Evolutionary conservation across 1,284 basidiomycete genomes (phyloP).

Genomic region (Pterula multifida): DNA sequence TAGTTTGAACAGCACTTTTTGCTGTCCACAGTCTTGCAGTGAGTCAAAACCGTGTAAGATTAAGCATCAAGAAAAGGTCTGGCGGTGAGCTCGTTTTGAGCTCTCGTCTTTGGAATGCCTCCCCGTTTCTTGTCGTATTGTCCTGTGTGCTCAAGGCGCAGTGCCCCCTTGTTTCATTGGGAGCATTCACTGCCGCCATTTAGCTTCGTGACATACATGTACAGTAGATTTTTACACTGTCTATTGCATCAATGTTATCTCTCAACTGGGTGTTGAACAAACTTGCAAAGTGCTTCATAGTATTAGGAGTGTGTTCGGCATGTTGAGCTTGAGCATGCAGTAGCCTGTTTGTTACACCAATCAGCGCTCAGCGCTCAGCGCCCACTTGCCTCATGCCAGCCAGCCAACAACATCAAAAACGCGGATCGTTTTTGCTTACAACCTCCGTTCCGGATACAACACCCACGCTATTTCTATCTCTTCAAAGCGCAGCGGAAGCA

Average conservation of each 20-base stretch:
- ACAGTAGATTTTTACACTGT: neutral
- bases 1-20: neutral
- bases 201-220: neutral
- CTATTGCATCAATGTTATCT: neutral
- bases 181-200: neutral
- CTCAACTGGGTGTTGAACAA: neutral
- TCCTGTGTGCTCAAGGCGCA: neutral
- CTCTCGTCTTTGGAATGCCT: neutral
- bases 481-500: neutral
- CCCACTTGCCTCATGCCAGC: neutral
- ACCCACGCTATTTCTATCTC: neutral
- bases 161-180: neutral
- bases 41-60: slow-evolving; percentile 1
- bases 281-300: neutral
- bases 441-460: neutral
- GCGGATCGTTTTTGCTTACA: slow-evolving; percentile 1
- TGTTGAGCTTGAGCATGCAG: neutral
- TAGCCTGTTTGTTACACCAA: neutral
- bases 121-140: neutral
- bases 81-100: neutral
- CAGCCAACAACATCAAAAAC: neutral
- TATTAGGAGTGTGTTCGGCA: neutral
- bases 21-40: neutral
- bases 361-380: neutral
- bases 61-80: neutral